phyloP scores from a whole-genome alignment of 169 alveolate species.

The Cyclospora cayetanensis region DNA sequence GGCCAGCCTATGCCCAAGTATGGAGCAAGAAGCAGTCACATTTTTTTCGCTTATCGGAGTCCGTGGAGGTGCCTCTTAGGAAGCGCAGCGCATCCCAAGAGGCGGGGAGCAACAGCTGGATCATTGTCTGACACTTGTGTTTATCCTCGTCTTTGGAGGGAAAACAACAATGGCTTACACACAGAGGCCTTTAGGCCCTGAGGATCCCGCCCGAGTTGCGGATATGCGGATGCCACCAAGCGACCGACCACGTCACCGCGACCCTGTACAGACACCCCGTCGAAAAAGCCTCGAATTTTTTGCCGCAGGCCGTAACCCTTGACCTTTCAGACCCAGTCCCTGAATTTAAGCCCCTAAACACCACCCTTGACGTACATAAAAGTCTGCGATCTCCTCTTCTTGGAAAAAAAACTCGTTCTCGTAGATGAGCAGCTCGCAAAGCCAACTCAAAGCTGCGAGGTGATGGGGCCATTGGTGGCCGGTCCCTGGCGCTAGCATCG shows the following conservation, averaged over 20 bases:
- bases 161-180: neutral
- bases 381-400: constrained; percentile 62
- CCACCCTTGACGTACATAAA: neutral
- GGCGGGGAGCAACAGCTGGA: too few species aligned
- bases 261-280: constrained; percentile 3
- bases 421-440: constrained; percentile 82
- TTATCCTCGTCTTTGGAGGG: too few species aligned
- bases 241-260: neutral
- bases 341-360: too few species aligned
- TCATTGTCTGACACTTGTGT: too few species aligned
- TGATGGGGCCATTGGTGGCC: constrained; percentile 85
- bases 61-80: too few species aligned
- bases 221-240: constrained; percentile 8
- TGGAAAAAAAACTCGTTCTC: constrained; percentile 82
- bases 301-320: too few species aligned
- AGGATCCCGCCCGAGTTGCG: constrained; percentile 22
- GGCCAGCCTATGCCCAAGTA: too few species aligned
- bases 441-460: constrained; percentile 84
- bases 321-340: constrained; percentile 22
- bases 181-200: constrained; percentile 13
- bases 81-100: too few species aligned
- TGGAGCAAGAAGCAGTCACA: too few species aligned
- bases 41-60: too few species aligned
- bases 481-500: constrained; percentile 85
- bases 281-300: too few species aligned